Conservation (phyloP, 1,284 basidiomycete genomes). For the Uromyces viciae-fabae region DNA sequence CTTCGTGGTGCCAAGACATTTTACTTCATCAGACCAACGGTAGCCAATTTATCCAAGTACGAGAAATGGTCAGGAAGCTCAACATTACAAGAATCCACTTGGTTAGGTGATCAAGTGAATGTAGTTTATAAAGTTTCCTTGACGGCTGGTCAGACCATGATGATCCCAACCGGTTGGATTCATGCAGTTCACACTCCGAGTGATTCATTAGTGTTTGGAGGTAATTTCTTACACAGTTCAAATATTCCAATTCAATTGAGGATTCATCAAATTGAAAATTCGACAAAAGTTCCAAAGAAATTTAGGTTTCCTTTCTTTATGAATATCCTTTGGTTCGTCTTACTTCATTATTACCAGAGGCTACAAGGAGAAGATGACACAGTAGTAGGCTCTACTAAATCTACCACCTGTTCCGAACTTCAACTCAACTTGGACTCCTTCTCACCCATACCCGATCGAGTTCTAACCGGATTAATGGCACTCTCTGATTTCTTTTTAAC, state of each 20-base stretch:
- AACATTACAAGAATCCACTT: slow-evolving; percentile 76
- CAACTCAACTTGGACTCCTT: slow-evolving; percentile 21
- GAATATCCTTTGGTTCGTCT: slow-evolving; percentile 55
- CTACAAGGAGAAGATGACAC: background rate
- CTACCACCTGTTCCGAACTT: background rate
- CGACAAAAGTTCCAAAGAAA: slow-evolving; percentile 87
- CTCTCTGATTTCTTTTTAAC: slow-evolving; percentile 14
- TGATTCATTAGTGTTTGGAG: slow-evolving; percentile 91
- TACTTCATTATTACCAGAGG: slow-evolving; percentile 47
- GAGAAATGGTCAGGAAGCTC: slow-evolving; percentile 78
- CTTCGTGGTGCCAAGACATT: slow-evolving; percentile 66
- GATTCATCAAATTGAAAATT: slow-evolving; percentile 83
- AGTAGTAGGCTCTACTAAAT: background rate
- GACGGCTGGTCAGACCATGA: slow-evolving; percentile 57
- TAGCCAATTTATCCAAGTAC: slow-evolving; percentile 80
- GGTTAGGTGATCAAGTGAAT: slow-evolving; percentile 86
- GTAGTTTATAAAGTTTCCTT: slow-evolving; percentile 73
- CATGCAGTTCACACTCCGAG: slow-evolving; percentile 90
- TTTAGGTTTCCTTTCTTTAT: slow-evolving; percentile 74
- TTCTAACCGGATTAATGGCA: slow-evolving; percentile 14
- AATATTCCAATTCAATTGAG: slow-evolving; percentile 70
- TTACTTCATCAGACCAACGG: slow-evolving; percentile 88
- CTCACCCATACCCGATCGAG: background rate
- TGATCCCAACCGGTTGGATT: slow-evolving; percentile 94
- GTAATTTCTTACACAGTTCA: slow-evolving; percentile 89